phyloP scores from a whole-genome alignment of 2,329 filamentous ascomycete genomes.

The Neurospora crassa region DNA sequence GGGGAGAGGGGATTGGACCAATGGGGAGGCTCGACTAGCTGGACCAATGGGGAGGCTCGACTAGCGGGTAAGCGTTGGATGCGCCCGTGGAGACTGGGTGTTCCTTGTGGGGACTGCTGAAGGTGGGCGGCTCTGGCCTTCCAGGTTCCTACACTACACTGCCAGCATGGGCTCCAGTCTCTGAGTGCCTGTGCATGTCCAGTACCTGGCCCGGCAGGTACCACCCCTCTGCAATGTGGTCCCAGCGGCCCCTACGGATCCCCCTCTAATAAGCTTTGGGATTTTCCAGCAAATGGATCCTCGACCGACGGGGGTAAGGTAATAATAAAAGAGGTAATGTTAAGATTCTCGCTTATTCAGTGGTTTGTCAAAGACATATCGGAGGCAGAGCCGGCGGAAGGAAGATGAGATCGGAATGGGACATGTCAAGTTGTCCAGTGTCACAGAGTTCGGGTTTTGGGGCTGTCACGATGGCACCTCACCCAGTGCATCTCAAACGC shows the following conservation, averaged over 20 bases:
- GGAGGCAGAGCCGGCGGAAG: neutral
- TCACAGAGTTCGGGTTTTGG: neutral
- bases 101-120: neutral
- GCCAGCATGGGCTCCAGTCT: neutral
- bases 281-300: conserved; percentile 1
- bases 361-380: neutral
- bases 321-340: neutral
- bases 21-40: neutral
- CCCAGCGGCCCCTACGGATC: neutral
- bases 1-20: neutral
- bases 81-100: neutral
- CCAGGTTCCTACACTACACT: neutral
- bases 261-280: neutral
- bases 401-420: neutral
- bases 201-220: neutral
- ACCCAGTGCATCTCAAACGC: neutral
- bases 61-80: neutral
- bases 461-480: neutral
- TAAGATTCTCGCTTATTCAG: neutral
- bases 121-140: neutral
- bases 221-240: neutral
- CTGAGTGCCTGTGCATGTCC: neutral
- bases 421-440: neutral
- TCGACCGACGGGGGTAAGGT: neutral
- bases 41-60: too few relatives aligned